Evolutionary conservation across 1,284 basidiomycete genomes (phyloP).

Genomic region (Amylostereum chailletii): DNA sequence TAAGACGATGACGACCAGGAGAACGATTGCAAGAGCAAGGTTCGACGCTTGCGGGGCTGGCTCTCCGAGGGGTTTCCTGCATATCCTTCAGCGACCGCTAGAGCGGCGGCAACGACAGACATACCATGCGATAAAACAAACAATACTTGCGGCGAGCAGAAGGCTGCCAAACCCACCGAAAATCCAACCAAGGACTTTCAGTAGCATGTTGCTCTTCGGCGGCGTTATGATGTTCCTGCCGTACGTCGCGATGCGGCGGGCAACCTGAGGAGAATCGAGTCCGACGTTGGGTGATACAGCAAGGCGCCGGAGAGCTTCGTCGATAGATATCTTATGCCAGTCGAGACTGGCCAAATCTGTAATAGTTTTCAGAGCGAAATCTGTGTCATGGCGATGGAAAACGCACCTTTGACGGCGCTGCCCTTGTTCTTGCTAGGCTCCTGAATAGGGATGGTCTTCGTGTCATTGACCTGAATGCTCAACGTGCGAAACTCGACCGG

Average conservation of each 20-base stretch:
- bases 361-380: background rate
- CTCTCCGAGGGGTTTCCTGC: slow-evolving; percentile 43
- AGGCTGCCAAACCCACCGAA: slow-evolving; percentile 50
- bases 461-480: slow-evolving; percentile 15
- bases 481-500: slow-evolving; percentile 18
- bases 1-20: slow-evolving; percentile 33
- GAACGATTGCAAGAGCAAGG: slow-evolving; percentile 38
- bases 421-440: slow-evolving; percentile 3
- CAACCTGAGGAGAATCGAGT: slow-evolving; percentile 39
- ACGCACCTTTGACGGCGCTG: slow-evolving; percentile 16
- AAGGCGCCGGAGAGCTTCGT: slow-evolving; percentile 41
- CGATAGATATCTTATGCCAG: slow-evolving; percentile 40
- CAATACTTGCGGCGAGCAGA: slow-evolving; percentile 39
- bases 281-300: slow-evolving; percentile 36
- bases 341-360: slow-evolving; percentile 35
- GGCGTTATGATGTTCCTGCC: slow-evolving; percentile 43
- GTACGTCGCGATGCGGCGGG: slow-evolving; percentile 32
- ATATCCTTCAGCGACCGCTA: slow-evolving; percentile 2
- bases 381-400: background rate
- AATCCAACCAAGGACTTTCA: slow-evolving; percentile 34
- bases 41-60: slow-evolving; percentile 36
- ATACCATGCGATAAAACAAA: slow-evolving; percentile 40
- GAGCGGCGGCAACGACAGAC: slow-evolving; percentile 8
- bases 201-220: slow-evolving; percentile 29
- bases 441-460: slow-evolving; percentile 1